Conservation (phyloP, 2,329 filamentous ascomycete species). For the Chaetomium sp. region DNA sequence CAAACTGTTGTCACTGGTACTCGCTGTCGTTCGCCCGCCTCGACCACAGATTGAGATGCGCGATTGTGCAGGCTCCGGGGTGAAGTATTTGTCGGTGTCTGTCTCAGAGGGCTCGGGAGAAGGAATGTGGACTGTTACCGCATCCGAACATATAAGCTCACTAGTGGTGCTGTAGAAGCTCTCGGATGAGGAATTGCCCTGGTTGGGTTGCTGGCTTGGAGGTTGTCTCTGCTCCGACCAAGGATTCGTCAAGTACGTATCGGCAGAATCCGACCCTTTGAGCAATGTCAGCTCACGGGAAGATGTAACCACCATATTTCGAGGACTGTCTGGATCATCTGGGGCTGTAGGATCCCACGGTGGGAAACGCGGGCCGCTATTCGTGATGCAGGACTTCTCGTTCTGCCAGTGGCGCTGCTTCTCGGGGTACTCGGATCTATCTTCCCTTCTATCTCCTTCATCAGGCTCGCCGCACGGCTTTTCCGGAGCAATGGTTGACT, state of each 20-base stretch:
- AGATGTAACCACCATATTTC: conserved; percentile 6
- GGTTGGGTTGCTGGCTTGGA: not conserved
- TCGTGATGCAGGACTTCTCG: too few species aligned
- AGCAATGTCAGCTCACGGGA: conserved; percentile 26
- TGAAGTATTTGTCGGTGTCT: not conserved
- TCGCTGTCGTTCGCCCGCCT: not conserved
- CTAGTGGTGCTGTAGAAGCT: conserved; percentile 41
- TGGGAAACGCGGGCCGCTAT: not conserved
- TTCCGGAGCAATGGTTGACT: not conserved
- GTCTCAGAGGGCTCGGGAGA: not conserved
- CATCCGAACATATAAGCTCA: conserved; percentile 40
- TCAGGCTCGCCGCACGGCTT: not conserved
- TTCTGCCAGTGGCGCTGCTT: not conserved
- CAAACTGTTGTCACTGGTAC: not conserved
- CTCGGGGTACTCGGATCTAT: not conserved
- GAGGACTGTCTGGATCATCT: conserved; percentile 24
- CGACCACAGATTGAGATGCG: not conserved
- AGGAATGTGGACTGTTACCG: conserved; percentile 37
- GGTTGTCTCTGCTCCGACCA: not conserved
- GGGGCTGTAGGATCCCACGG: not conserved
- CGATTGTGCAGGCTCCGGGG: not conserved
- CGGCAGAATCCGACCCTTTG: conserved; percentile 11
- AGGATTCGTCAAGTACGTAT: not conserved
- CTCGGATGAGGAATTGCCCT: conserved; percentile 37
- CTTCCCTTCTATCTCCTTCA: not conserved